Evolutionary conservation across 2,329 filamentous ascomycete genomes (phyloP).

Genomic region (Diaporthe sp.): DNA sequence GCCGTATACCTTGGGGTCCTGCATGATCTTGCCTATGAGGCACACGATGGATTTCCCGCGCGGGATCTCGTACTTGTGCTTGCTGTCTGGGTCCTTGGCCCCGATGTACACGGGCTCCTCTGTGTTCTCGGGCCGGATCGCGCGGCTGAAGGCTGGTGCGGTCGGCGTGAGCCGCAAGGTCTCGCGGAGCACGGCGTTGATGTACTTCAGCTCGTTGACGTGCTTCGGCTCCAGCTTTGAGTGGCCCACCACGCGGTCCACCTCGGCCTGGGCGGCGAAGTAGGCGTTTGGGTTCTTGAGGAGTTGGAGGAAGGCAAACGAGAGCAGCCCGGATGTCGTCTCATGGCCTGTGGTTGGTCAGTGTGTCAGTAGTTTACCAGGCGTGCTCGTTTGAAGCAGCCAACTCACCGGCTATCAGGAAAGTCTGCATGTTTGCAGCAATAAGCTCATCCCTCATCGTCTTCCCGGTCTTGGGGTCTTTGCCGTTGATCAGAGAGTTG

Average conservation of each 20-base stretch:
- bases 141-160: slow-evolving; percentile 64
- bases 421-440: slow-evolving; percentile 79
- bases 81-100: slow-evolving; percentile 66
- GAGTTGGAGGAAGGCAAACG: slow-evolving; percentile 76
- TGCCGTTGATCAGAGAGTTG: slow-evolving; percentile 77
- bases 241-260: slow-evolving; percentile 74
- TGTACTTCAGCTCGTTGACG: slow-evolving; percentile 74
- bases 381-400: fast-evolving
- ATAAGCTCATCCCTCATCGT: slow-evolving; percentile 73
- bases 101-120: slow-evolving; percentile 44
- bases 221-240: slow-evolving; percentile 72
- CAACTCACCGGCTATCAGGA: slow-evolving; percentile 69
- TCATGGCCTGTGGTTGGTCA: slow-evolving; percentile 65
- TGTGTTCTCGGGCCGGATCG: background rate
- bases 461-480: slow-evolving; percentile 76
- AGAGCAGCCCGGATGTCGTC: slow-evolving; percentile 77
- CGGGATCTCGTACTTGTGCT: slow-evolving; percentile 72
- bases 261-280: slow-evolving; percentile 74
- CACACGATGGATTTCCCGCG: slow-evolving; percentile 64
- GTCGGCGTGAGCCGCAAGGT: slow-evolving; percentile 74
- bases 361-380: too few relatives aligned
- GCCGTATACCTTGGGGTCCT: slow-evolving; percentile 75
- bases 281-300: slow-evolving; percentile 73
- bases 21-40: slow-evolving; percentile 68
- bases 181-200: slow-evolving; percentile 76